Evolutionary conservation across 2,329 filamentous ascomycete genomes (phyloP).

Genomic region (Alternaria sp.): DNA sequence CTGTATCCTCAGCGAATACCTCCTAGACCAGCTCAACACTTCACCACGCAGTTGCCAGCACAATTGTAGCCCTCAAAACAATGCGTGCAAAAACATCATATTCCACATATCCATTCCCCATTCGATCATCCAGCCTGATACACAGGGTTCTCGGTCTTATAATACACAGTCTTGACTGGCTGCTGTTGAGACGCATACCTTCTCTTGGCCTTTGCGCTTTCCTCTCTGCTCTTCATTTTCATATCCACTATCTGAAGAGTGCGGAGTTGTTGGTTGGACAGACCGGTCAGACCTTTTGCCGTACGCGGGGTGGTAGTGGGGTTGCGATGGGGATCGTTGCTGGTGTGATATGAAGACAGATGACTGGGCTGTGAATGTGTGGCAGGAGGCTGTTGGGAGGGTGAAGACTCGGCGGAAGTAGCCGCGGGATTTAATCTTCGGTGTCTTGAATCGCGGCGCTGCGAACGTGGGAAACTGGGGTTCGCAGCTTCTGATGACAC

Average conservation of each 20-base stretch:
- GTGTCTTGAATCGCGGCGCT: not conserved
- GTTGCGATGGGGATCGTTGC: not conserved
- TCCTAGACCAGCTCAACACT: not conserved
- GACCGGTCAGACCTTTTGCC: not conserved
- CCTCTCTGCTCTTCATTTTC: slow-evolving; percentile 4
- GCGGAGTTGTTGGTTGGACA: not conserved
- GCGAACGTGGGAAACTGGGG: not conserved
- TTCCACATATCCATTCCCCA: not conserved
- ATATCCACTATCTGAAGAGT: not conserved
- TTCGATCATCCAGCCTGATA: slow-evolving; percentile 5
- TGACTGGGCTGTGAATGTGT: not conserved
- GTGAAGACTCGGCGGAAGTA: not conserved
- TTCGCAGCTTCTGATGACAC: not conserved
- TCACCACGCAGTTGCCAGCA: not conserved
- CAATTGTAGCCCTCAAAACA: not conserved
- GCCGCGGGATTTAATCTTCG: accelerated
- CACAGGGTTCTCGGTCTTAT: slow-evolving; percentile 10
- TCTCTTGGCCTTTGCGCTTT: not conserved
- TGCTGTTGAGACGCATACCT: not conserved
- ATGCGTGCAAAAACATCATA: not conserved
- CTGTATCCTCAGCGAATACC: too few species aligned
- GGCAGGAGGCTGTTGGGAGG: not conserved
- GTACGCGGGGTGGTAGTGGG: not conserved
- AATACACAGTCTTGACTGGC: slow-evolving; percentile 3
- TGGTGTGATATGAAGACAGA: not conserved